Evolutionary conservation across 108 stramenopile genomes (phyloP), one percentile per base, ranked within the genome.

Genomic region (Schizochytrium sp.): DNA sequence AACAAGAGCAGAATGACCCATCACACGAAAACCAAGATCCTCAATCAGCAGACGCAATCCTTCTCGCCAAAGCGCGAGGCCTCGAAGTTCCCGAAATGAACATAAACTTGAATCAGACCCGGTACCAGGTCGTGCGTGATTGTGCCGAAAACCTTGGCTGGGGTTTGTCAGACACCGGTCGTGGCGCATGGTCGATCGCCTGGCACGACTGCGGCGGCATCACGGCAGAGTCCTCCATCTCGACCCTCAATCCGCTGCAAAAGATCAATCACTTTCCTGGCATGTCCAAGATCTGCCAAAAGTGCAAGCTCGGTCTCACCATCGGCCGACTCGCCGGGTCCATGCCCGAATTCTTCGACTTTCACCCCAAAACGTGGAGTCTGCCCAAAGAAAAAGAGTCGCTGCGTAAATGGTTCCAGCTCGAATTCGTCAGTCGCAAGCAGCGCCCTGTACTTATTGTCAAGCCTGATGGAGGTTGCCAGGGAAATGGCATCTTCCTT

Each of bases 181-280:
- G 51, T 16, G 76, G 51, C 18, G 76, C 76, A 8, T 83, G 45
- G 48, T 21, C 45, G 0, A 83, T 83, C 6, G 44, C 76, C 12
- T 83, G 76, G 76, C 76, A 53, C 28, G 76, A 83, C 28, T 83
- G 76, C 51, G 76, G 76, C 45, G 76, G 76, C 4, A 53, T 83
- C 76, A 83, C 76, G n/a, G 76, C 76, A 23, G 76, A 83, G 51
- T 83, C 76, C 10, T 25, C 45, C 76, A 83, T 83, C 45, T 83
- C 76, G 45, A 51, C 29, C 23, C 45, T 83, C 16, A 28, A 51
- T 28, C 21, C 44, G 5, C 43, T 41, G 14, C 71, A 89, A 28
- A 28, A 25, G 19, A 92, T 95, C 55, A 97, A 96, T 72, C 96
- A 97, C 90, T 97, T 97, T 63, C 95, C 96, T 34, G 96, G 96